Evolutionary conservation across 768 basidiomycete genomes (phyloP).

Genomic region (Hydnomerulius pinastri): DNA sequence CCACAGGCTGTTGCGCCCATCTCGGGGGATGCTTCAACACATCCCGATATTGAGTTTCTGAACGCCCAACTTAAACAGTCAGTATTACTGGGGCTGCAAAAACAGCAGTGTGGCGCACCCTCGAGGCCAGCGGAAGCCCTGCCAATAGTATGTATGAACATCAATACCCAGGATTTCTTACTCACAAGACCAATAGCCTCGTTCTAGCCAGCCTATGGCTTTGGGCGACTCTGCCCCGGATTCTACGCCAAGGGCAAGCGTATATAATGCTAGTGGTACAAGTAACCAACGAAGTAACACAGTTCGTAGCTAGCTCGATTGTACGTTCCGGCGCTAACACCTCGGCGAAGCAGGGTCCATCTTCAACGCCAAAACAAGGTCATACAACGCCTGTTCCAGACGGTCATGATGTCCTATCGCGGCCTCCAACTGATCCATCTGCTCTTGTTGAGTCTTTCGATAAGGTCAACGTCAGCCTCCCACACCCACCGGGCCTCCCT

Average conservation of each 20-base stretch:
- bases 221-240: neutral
- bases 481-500: slow-evolving; percentile 13
- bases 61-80: slow-evolving; percentile 9
- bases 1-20: slow-evolving; percentile 9
- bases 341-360: slow-evolving; percentile 8
- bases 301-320: neutral
- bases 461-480: slow-evolving; percentile 1
- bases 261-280: neutral
- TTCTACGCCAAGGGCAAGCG: neutral
- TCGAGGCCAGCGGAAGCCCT: neutral
- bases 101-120: neutral
- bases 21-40: neutral
- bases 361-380: slow-evolving; percentile 3
- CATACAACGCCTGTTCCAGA: neutral
- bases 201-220: neutral
- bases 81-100: neutral
- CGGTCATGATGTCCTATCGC: neutral
- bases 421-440: neutral
- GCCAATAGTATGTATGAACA: slow-evolving; percentile 6
- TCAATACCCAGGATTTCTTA: neutral
- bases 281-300: slow-evolving; percentile 1
- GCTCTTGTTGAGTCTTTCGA: neutral
- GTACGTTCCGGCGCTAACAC: neutral
- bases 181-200: slow-evolving; percentile 10
- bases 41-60: neutral